phyloP scores from a whole-genome alignment of 768 basidiomycete species.

The Suillus ampliporus region DNA sequence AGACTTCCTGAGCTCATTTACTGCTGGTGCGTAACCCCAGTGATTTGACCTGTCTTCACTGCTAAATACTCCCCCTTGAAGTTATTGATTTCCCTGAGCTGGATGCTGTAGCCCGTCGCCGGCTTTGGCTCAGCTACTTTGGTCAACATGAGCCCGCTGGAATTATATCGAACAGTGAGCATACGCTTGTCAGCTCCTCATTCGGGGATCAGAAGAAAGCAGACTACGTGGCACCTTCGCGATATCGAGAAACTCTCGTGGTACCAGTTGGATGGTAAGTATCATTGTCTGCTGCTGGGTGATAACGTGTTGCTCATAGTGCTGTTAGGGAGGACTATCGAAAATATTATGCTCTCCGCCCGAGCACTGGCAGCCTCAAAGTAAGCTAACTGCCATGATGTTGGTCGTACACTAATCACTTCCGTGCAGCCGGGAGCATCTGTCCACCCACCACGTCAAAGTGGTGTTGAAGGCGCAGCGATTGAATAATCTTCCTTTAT shows the following conservation, averaged over 20 bases:
- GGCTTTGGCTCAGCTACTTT: background rate
- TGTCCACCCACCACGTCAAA: slow-evolving; percentile 1
- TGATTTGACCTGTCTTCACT: background rate
- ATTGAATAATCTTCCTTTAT: background rate
- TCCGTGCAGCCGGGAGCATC: background rate
- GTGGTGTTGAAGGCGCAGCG: background rate
- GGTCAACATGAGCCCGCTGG: background rate
- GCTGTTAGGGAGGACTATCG: background rate
- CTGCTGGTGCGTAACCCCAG: background rate
- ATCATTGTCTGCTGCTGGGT: background rate
- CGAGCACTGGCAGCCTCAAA: background rate
- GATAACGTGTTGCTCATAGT: background rate
- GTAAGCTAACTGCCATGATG: background rate
- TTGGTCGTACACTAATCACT: background rate
- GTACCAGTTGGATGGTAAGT: background rate
- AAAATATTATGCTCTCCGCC: background rate
- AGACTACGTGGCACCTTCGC: background rate
- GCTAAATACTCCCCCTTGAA: background rate
- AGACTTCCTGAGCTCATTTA: background rate
- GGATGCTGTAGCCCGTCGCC: background rate
- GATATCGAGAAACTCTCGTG: background rate
- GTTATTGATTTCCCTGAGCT: background rate
- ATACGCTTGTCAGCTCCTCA: background rate
- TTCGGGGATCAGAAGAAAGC: background rate
- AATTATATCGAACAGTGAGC: background rate